phyloP scores from a whole-genome alignment of 2,329 filamentous ascomycete species.

The Fusarium avenaceum region DNA sequence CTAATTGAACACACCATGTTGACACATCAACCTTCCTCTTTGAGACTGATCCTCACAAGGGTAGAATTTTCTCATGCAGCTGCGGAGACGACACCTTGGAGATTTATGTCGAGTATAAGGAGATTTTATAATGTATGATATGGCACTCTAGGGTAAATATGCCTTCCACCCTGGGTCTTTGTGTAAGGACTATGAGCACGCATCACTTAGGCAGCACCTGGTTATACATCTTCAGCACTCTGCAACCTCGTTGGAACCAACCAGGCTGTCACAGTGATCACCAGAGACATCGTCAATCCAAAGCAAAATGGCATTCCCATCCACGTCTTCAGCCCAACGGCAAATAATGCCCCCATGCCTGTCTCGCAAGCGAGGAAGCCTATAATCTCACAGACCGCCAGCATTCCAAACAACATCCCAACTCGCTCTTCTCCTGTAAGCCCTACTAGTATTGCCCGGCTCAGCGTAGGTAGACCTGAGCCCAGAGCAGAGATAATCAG shows the following conservation, averaged over 20 bases:
- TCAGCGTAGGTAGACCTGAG: constrained; percentile 46
- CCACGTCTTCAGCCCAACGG: constrained; percentile 45
- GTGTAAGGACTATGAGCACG: not conserved
- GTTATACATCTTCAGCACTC: not conserved
- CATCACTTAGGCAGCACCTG: not conserved
- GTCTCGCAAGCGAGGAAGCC: constrained; percentile 41
- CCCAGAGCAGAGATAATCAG: constrained; percentile 42
- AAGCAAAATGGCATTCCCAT: constrained; percentile 46
- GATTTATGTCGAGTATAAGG: not conserved
- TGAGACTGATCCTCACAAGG: not conserved
- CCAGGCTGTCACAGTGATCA: constrained; percentile 38
- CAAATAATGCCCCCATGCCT: constrained; percentile 45
- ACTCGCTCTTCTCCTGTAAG: constrained; percentile 25
- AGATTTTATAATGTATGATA: not conserved
- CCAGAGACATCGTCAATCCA: constrained; percentile 25
- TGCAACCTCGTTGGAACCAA: constrained; percentile 12
- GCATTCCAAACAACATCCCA: constrained; percentile 45
- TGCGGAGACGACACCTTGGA: constrained; percentile 1
- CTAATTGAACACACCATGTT: not conserved
- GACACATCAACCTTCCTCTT: constrained; percentile 3
- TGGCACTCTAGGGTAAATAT: constrained; percentile 17
- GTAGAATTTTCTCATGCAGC: constrained; percentile 9
- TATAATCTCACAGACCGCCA: constrained; percentile 47
- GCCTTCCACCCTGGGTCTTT: not conserved
- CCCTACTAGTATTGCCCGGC: constrained; percentile 46